Base-by-base conservation (phyloP, 106 monocot genomes). In the Amphibolis antarctica region DNA sequence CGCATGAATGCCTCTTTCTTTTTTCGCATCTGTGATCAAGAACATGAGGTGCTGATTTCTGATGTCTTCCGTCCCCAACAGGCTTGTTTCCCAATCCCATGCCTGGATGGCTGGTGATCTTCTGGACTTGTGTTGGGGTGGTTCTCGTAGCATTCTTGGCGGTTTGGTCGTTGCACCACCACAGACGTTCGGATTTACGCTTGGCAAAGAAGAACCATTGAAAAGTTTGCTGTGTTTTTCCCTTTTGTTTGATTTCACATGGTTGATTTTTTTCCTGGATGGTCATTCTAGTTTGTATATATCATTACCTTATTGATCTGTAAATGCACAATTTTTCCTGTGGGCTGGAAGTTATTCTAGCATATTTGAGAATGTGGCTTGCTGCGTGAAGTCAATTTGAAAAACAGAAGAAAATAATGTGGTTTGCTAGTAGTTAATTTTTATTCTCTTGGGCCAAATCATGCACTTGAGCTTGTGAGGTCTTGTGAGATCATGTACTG, bases 41-140 rank as follows among this genome's bases (percentile, higher is more conserved):
- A 9, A 46, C 23, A n/a, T 28, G 45, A 17, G 18, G 9, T 46
- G 9, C 20, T 14, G 4, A 36, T 14, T 55, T 23, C 18, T 10
- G 18, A 62, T 51, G 28, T 29, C 64, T 47, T 43, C 7, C 65
- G n/a, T 49, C 9, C 42, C 9, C 1, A 12, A 14, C 77, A 93
- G 93, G 93, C 73, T 78, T 93, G 3, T 93, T 83, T 53, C 89
- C 83, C 13, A 66, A 79, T 31, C 70, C 81, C 9, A 94, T 94
- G 93, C 89, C 93, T 17, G 25, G 19, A 27, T 83, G 80, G 83
- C 65, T 94, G 74, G 53, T 94, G 26, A 58, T 79, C 18, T 79
- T 83, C 64, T 94, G 93, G 93, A 51, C 77, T 22, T 73, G 73
- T 0, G 79, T 78, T 27, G 79, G 77, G 0, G 18, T 52, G 27